A percentile compares a stretch with the other conserved stretches of the same genome.
Conservation (phyloP, 2,329 filamentous ascomycete species). For the Nemania sp. region DNA sequence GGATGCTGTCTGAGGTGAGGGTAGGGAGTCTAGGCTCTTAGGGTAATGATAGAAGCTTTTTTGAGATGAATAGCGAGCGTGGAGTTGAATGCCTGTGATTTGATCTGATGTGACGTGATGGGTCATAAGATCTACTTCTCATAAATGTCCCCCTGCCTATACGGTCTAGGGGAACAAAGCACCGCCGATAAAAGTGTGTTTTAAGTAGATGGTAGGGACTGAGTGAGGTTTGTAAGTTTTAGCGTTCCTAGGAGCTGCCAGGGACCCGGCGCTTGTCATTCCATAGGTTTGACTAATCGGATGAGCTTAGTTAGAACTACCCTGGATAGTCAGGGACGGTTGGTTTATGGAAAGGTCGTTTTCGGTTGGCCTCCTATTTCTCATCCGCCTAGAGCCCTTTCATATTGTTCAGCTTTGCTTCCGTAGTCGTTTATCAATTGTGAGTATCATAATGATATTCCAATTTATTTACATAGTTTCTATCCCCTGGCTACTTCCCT, state of each 20-base stretch:
- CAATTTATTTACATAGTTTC: background rate
- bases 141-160: background rate
- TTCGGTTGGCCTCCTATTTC: background rate
- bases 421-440: slow-evolving; percentile 5
- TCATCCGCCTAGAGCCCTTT: background rate
- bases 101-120: slow-evolving; percentile 8
- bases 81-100: slow-evolving; percentile 36
- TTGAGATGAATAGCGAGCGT: background rate
- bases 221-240: background rate
- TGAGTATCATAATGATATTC: background rate
- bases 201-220: background rate
- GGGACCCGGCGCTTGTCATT: too few species aligned
- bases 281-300: too few species aligned
- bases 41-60: slow-evolving; percentile 40
- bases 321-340: too few species aligned
- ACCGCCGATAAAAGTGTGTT: background rate
- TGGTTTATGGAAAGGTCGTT: too few species aligned
- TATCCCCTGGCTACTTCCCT: background rate
- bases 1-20: slow-evolving; percentile 74
- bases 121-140: background rate
- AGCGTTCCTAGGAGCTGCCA: background rate
- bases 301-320: too few species aligned
- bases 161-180: background rate
- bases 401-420: background rate
- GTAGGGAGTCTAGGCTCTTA: slow-evolving; percentile 37